Conservation (phyloP, 2,329 filamentous ascomycete species). For the Calonectria ilicicola region DNA sequence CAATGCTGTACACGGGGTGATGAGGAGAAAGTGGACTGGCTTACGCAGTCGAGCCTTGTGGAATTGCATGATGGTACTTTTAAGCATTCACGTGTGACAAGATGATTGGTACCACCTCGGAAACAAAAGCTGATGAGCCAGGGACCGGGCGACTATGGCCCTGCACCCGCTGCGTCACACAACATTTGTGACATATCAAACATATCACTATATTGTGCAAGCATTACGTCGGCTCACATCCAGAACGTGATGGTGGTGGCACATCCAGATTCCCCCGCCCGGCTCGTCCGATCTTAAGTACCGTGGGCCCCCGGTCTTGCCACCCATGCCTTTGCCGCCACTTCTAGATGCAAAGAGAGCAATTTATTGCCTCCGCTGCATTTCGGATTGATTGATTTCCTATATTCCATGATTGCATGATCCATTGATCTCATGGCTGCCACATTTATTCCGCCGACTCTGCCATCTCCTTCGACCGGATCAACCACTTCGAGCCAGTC, state of each 20-base stretch:
- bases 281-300: slow-evolving; percentile 18
- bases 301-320: background rate
- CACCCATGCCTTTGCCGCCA: background rate
- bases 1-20: slow-evolving; percentile 14
- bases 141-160: slow-evolving; percentile 9
- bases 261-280: slow-evolving; percentile 14
- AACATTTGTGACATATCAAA: slow-evolving; percentile 30
- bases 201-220: slow-evolving; percentile 4
- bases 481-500: slow-evolving; percentile 35
- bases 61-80: slow-evolving; percentile 23
- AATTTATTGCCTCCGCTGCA: background rate
- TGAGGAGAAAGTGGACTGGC: slow-evolving; percentile 18
- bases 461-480: slow-evolving; percentile 32
- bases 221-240: slow-evolving; percentile 14
- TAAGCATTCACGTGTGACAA: slow-evolving; percentile 24
- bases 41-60: slow-evolving; percentile 26
- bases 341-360: background rate
- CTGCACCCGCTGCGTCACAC: slow-evolving; percentile 27
- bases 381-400: background rate
- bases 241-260: background rate
- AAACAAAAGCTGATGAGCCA: slow-evolving; percentile 39
- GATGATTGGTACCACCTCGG: slow-evolving; percentile 38
- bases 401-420: background rate
- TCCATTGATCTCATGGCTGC: slow-evolving; percentile 27
- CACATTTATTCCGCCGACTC: slow-evolving; percentile 25